Conservation (phyloP, 345 rosid genomes). For the Syzygium jambos region DNA sequence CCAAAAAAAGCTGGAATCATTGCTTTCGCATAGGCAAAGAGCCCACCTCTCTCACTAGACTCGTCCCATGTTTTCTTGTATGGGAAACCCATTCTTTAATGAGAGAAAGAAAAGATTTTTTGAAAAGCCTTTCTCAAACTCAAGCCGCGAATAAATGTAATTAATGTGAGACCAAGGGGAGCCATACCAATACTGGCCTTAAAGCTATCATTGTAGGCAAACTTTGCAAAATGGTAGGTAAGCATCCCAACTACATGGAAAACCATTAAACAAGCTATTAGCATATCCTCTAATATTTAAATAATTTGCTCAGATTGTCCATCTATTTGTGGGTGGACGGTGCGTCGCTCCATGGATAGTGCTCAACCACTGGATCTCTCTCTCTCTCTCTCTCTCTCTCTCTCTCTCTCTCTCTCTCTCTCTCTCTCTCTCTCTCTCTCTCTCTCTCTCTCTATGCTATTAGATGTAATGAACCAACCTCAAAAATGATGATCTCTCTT, state of each 20-base stretch:
- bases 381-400: background rate
- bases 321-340: background rate
- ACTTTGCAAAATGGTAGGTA: too few relatives aligned
- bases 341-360: background rate
- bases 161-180: too few relatives aligned
- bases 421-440: background rate
- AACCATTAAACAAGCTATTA: too few relatives aligned
- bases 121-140: background rate
- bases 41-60: background rate
- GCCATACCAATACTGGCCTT: too few relatives aligned
- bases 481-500: background rate
- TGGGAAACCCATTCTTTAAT: background rate
- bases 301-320: too few relatives aligned
- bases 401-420: background rate
- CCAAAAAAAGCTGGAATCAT: background rate
- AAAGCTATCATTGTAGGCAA: too few relatives aligned
- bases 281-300: too few relatives aligned
- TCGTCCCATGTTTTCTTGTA: background rate
- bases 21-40: rapidly evolving
- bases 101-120: background rate
- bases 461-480: background rate
- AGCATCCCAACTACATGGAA: too few relatives aligned
- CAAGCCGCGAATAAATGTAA: too few relatives aligned
- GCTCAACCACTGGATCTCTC: background rate
- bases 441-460: background rate